phyloP scores from a whole-genome alignment of 1,284 basidiomycete species.

The Cryptococcus jaspeensis region DNA sequence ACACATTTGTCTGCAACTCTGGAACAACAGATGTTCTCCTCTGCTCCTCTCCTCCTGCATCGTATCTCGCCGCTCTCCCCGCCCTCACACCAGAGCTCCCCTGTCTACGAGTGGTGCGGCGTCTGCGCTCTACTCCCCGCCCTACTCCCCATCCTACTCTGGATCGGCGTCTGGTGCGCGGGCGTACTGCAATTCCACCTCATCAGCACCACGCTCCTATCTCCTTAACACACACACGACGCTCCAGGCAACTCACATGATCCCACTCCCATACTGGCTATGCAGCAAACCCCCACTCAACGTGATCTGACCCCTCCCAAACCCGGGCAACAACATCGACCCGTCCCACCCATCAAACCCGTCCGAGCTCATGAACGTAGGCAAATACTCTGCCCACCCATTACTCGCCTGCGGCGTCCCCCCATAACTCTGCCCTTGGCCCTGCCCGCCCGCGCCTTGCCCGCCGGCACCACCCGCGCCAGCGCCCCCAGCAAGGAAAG shows the following conservation, averaged over 20 bases:
- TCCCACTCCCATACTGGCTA: slow-evolving; percentile 49
- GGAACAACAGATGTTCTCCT: too few species aligned
- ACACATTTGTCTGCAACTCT: too few species aligned
- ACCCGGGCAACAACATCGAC: slow-evolving; percentile 49
- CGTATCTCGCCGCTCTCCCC: too few species aligned
- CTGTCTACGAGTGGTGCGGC: slow-evolving; percentile 15
- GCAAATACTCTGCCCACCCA: slow-evolving; percentile 48
- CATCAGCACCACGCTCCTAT: slow-evolving; percentile 1
- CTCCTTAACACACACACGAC: too few species aligned
- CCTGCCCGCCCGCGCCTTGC: slow-evolving; percentile 24
- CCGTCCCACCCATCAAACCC: slow-evolving; percentile 52
- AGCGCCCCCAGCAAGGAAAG: slow-evolving; percentile 14
- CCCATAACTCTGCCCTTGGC: slow-evolving; percentile 36
- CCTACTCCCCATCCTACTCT: slow-evolving; percentile 27
- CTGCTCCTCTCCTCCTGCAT: too few species aligned
- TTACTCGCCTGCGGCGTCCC: slow-evolving; percentile 26
- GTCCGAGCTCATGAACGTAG: slow-evolving; percentile 47
- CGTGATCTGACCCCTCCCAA: slow-evolving; percentile 49
- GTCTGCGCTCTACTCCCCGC: slow-evolving; percentile 28
- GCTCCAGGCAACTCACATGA: slow-evolving; percentile 54
- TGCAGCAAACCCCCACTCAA: slow-evolving; percentile 49
- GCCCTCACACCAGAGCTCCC: too few species aligned
- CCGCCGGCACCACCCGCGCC: slow-evolving; percentile 1
- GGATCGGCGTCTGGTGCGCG: slow-evolving; percentile 32
- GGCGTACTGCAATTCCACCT: slow-evolving; percentile 32